These are phyloP conservation scores for Ogataea polymorpha DNA, from an alignment of 805 yeast species.

Conservation along the genomic window DNA sequence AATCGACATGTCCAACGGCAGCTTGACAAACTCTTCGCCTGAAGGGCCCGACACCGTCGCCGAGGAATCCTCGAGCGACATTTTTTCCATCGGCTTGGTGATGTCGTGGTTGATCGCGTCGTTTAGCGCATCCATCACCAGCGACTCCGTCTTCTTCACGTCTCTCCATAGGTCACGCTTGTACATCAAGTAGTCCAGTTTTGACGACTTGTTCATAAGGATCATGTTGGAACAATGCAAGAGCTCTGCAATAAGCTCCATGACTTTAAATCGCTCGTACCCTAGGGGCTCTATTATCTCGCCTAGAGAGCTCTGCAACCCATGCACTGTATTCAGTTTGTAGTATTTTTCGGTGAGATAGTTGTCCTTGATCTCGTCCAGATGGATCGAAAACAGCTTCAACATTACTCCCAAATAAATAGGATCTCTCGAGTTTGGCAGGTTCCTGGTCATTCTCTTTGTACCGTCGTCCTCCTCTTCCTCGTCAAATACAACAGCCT, in stretches of 20 bases:
- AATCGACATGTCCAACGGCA: conserved; percentile 37
- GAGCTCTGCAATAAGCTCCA: conserved; percentile 90
- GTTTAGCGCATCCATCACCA: conserved; percentile 34
- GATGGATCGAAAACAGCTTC: conserved; percentile 57
- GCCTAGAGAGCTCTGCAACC: conserved; percentile 58
- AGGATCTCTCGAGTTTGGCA: conserved; percentile 89
- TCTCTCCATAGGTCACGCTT: conserved; percentile 71
- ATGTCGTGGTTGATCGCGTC: conserved; percentile 29
- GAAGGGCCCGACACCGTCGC: conserved; percentile 1
- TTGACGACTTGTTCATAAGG: conserved; percentile 68
- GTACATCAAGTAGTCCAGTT: conserved; percentile 59
- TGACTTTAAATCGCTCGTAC: conserved; percentile 81
- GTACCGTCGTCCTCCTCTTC: conserved; percentile 5
- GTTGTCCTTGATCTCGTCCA: conserved; percentile 30
- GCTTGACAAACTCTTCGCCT: conserved; percentile 23
- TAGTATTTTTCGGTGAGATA: conserved; percentile 32
- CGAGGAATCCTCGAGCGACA: conserved; percentile 27
- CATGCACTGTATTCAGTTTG: conserved; percentile 22
- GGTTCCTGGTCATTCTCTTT: conserved; percentile 34
- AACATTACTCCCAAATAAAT: conserved; percentile 86
- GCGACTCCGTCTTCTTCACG: conserved; percentile 42
- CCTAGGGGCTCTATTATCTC: conserved; percentile 68
- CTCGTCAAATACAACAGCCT: conserved; percentile 14
- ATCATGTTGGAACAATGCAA: conserved; percentile 96
- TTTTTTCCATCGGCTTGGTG: conserved; percentile 29